Evolutionary conservation across 208 protist genomes (phyloP), one percentile per base, ranked within the genome.

Genomic region (Leishmania lainsoni): DNA sequence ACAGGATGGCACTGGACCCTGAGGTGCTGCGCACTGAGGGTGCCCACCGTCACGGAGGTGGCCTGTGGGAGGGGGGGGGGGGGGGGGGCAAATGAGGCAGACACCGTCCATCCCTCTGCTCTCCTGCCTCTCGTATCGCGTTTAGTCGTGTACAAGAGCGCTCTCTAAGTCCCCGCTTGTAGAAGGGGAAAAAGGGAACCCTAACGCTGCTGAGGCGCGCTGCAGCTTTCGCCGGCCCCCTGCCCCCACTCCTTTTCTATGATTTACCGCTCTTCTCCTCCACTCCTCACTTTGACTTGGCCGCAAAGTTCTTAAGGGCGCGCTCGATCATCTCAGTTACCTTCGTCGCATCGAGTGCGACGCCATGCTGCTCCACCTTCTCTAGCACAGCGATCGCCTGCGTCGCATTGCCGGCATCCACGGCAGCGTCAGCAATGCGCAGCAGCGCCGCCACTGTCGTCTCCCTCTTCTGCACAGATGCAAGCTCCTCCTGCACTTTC

Each of bases 341-440:
- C 65, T 88, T 86, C 39, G 63, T 78, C 52, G 86, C 56, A 75
- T 95, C 89, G 1, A 97, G 86, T 72, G 70, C 52, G 6, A 88
- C 79, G 35, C 92, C 93, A 48, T 76, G 81, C 59, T 85, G 52
- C 86, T 95, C 85, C 56, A 97, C 78, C 20, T 65, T 75, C 80
- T 93, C 89, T 6, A 97, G 81, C 17, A 85, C 81, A 3, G 75
- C 71, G n/a, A 97, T 26, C 12, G 93, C 54, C 76, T 91, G 86
- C 54, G 92, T 91, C 58, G 90, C 92, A 78, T 92, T 93, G 68
- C 93, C 93, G 0, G 91, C 78, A 68, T 93, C 90, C 48, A 78
- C 75, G n/a, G 92, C 61, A n/a, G 93, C 91, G 72, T 95, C 91
- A 16, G 83, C 80, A 45, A 97, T 78, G 59, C 88, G 85, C 48